These are phyloP conservation scores for Acacia melanoxylon DNA, from an alignment of 306 rosid genomes.

Conservation along the genomic window DNA sequence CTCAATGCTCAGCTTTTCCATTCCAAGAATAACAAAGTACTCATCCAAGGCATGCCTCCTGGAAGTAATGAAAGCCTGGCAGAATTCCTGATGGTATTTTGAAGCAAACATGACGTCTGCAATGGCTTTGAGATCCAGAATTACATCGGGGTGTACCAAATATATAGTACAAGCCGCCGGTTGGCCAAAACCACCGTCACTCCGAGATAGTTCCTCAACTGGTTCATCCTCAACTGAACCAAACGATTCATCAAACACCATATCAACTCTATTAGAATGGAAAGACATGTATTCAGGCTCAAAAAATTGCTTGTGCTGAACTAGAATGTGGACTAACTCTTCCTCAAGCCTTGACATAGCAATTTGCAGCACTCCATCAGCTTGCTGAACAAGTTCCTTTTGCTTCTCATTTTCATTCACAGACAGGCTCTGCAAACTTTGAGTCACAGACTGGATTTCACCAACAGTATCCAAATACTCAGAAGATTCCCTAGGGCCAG, in stretches of 20 bases:
- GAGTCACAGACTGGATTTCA: slow-evolving; percentile 47
- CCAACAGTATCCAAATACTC: slow-evolving; percentile 43
- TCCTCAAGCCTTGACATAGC: slow-evolving; percentile 67
- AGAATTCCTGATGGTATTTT: slow-evolving; percentile 56
- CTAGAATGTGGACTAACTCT: slow-evolving; percentile 54
- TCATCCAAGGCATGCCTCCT: slow-evolving; percentile 59
- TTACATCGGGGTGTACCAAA: slow-evolving; percentile 46
- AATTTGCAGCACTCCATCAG: slow-evolving; percentile 46
- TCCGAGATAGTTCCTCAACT: not conserved
- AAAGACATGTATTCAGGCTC: slow-evolving; percentile 54
- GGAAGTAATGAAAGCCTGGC: slow-evolving; percentile 43
- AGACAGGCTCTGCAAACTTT: slow-evolving; percentile 38
- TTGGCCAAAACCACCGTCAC: not conserved
- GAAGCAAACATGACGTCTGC: slow-evolving; percentile 64
- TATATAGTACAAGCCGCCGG: slow-evolving; percentile 33
- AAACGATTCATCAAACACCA: slow-evolving; percentile 22
- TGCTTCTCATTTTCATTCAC: slow-evolving; percentile 38
- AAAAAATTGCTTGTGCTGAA: slow-evolving; percentile 48
- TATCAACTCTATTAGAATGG: slow-evolving; percentile 38
- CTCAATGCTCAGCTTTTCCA: slow-evolving; percentile 55
- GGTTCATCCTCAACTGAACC: slow-evolving; percentile 40
- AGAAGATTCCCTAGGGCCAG: slow-evolving; percentile 43
- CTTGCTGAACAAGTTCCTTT: slow-evolving; percentile 46
- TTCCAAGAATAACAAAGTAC: slow-evolving; percentile 44
- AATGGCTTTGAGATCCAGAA: slow-evolving; percentile 55